Conservation (phyloP, 495 filamentous ascomycete species). For the Immersiella caudata region DNA sequence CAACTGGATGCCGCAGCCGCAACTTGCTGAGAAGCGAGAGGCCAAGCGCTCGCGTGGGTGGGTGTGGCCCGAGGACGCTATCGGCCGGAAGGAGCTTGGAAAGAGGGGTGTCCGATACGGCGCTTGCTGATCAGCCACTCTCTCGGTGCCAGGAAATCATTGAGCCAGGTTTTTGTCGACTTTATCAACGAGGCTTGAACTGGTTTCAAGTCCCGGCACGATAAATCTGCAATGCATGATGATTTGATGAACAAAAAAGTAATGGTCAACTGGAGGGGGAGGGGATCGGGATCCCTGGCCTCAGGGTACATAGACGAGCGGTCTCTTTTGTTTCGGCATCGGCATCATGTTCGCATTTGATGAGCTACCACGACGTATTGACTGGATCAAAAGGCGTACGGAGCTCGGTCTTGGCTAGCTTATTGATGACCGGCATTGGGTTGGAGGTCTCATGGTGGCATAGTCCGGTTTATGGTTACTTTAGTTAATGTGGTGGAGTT, state of each 20-base stretch:
- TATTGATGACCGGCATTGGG: background rate
- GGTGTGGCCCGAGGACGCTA: constrained; percentile 75
- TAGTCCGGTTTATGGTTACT: background rate
- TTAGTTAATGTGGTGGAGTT: background rate
- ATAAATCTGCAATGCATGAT: constrained; percentile 13
- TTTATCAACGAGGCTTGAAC: constrained; percentile 13
- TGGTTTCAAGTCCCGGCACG: constrained; percentile 8
- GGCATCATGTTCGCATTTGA: constrained; percentile 1
- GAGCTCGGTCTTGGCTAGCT: constrained; percentile 13
- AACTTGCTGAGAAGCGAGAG: constrained; percentile 78
- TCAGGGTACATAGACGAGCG: constrained; percentile 13
- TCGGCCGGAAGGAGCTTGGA: constrained; percentile 59
- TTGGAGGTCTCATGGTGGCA: background rate
- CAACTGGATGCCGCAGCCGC: constrained; percentile 84
- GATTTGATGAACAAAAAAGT: constrained; percentile 1
- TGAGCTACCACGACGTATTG: constrained; percentile 17
- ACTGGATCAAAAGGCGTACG: constrained; percentile 17
- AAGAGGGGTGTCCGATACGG: constrained; percentile 58
- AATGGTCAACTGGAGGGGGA: constrained; percentile 8
- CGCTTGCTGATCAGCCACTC: constrained; percentile 32
- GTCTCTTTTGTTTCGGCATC: background rate
- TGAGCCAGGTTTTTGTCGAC: constrained; percentile 14
- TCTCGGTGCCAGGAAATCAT: constrained; percentile 6
- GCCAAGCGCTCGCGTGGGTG: constrained; percentile 82
- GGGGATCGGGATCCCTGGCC: constrained; percentile 13